phyloP scores from a whole-genome alignment of 495 filamentous ascomycete genomes.

The Cercophora sp. region DNA sequence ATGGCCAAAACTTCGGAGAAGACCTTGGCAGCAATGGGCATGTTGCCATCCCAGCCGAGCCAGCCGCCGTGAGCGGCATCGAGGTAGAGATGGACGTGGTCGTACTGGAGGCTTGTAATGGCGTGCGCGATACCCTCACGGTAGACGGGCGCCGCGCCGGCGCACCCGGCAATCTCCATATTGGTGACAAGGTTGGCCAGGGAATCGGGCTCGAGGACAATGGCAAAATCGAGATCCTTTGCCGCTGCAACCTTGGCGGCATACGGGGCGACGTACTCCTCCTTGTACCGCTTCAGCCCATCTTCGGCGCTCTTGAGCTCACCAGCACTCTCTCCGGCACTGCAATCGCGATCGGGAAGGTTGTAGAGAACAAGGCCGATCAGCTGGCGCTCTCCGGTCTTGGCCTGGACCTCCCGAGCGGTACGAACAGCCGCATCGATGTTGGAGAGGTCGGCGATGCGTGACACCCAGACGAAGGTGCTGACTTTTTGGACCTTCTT shows the following conservation, averaged over 20 bases:
- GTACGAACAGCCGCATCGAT: constrained; percentile 47
- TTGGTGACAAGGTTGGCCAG: constrained; percentile 63
- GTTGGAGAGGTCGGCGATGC: constrained; percentile 25
- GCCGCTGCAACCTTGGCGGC: constrained; percentile 26
- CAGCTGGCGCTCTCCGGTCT: constrained; percentile 40
- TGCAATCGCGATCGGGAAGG: constrained; percentile 61
- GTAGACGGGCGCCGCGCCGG: constrained; percentile 54
- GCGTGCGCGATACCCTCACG: constrained; percentile 56
- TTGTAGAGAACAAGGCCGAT: constrained; percentile 59
- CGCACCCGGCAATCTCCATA: constrained; percentile 46
- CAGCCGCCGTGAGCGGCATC: constrained; percentile 64
- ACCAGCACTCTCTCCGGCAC: constrained; percentile 58
- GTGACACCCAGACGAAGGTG: constrained; percentile 53
- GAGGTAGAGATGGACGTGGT: constrained; percentile 60
- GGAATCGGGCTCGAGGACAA: constrained; percentile 56
- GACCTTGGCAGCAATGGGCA: constrained; percentile 50
- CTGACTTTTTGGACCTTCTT: constrained; percentile 42
- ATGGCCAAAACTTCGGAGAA: constrained; percentile 54
- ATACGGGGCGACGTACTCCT: constrained; percentile 52
- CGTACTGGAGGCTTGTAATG: constrained; percentile 48
- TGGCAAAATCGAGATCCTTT: constrained; percentile 31
- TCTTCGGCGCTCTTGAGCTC: constrained; percentile 50
- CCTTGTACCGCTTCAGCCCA: constrained; percentile 53
- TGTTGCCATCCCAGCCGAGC: constrained; percentile 73
- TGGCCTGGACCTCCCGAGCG: constrained; percentile 43